Conservation (phyloP, 169 alveolate species). For the Ichthyophthirius multifiliis region DNA sequence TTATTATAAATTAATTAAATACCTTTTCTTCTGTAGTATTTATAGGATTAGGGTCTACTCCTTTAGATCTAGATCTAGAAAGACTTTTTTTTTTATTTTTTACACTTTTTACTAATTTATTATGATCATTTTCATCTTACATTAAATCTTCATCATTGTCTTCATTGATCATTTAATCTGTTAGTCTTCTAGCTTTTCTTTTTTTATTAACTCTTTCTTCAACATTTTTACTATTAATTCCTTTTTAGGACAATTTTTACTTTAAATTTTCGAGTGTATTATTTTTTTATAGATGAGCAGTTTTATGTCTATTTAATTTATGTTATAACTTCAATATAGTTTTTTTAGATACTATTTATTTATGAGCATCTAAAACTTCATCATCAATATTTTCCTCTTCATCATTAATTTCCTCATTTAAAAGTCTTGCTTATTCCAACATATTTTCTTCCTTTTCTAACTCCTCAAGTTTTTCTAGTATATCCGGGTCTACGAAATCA, state of each 20-base stretch:
- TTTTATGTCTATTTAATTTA: slow-evolving; percentile 37
- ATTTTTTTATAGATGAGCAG: slow-evolving; percentile 32
- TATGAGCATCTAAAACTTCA: slow-evolving; percentile 21
- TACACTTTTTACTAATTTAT: slow-evolving; percentile 53
- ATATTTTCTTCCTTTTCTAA: slow-evolving; percentile 97
- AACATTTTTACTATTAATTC: slow-evolving; percentile 21
- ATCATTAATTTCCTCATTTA: slow-evolving; percentile 70
- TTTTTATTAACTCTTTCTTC: slow-evolving; percentile 29
- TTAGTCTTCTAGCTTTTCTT: slow-evolving; percentile 36
- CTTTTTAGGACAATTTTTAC: too few relatives aligned
- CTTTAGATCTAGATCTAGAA: slow-evolving; percentile 12
- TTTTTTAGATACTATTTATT: slow-evolving; percentile 43
- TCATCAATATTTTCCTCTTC: slow-evolving; percentile 42
- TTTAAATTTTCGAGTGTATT: too few relatives aligned
- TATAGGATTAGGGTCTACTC: neutral
- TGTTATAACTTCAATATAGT: slow-evolving; percentile 11
- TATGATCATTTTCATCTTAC: slow-evolving; percentile 46
- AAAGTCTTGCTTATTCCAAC: slow-evolving; percentile 67
- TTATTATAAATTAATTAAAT: too few relatives aligned
- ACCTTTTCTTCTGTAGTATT: slow-evolving; percentile 40
- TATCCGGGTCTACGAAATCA: slow-evolving; percentile 97
- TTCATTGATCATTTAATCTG: neutral
- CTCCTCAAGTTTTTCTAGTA: slow-evolving; percentile 91
- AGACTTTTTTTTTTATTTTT: neutral
- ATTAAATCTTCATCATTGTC: slow-evolving; percentile 38